Conservation (phyloP, 257 asterid genomes). For the Cordia subcordata region DNA sequence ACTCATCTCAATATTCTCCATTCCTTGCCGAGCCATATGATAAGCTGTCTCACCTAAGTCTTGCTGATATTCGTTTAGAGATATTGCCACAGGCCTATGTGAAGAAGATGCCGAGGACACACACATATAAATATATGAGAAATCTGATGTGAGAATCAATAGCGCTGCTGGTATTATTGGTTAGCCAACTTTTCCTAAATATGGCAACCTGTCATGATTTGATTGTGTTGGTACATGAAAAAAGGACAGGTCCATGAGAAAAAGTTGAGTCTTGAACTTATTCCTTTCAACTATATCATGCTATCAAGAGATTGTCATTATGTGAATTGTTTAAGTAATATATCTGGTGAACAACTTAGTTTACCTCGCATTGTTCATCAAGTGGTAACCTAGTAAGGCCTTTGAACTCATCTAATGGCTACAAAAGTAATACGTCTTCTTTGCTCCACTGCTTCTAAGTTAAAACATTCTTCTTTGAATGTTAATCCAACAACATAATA, state of each 20-base stretch:
- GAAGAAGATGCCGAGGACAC: too few species aligned
- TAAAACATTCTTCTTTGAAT: too few species aligned
- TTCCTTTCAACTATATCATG: slow-evolving; percentile 3
- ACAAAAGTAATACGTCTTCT: too few species aligned
- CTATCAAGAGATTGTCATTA: slow-evolving; percentile 2
- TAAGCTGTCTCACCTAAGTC: not conserved
- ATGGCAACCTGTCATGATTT: slow-evolving; percentile 1
- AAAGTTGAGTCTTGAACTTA: slow-evolving; percentile 1
- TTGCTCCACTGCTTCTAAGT: too few species aligned
- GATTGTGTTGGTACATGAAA: not conserved
- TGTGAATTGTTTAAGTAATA: too few species aligned
- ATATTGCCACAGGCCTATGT: not conserved
- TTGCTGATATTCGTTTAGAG: not conserved
- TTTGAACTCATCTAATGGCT: too few species aligned
- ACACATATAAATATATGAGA: too few species aligned
- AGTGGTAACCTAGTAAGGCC: too few species aligned
- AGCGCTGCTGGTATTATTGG: slow-evolving; percentile 22
- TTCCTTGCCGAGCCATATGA: slow-evolving; percentile 10
- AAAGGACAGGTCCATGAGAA: not conserved
- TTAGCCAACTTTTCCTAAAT: slow-evolving; percentile 33
- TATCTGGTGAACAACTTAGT: too few species aligned
- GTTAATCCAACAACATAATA: too few species aligned
- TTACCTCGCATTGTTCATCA: too few species aligned
- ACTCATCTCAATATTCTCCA: slow-evolving; percentile 9
- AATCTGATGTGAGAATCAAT: too few species aligned